phyloP scores from a whole-genome alignment of 73 alveolate genomes.

The Effrenium voratum region DNA sequence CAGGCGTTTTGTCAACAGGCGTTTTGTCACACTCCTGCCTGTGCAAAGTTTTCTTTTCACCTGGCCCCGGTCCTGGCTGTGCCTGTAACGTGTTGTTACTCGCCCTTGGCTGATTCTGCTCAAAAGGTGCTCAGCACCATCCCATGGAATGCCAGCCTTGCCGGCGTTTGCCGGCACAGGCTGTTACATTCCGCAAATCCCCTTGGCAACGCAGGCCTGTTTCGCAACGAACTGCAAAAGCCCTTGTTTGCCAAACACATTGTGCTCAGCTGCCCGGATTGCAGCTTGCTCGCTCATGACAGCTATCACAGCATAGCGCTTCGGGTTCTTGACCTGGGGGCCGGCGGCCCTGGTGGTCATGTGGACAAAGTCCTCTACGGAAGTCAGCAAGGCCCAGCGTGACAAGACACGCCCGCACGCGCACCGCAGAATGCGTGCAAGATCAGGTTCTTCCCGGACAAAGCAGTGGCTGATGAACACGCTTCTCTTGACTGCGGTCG shows the following conservation, averaged over 20 bases:
- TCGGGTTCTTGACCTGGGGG: background rate
- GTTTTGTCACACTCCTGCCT: too few species aligned
- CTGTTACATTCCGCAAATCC: background rate
- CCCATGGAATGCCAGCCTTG: too few species aligned
- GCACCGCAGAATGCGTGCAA: background rate
- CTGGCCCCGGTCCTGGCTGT: too few species aligned
- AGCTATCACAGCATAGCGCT: background rate
- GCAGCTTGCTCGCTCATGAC: background rate
- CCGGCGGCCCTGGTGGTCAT: background rate
- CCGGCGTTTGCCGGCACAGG: too few species aligned
- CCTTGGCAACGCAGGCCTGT: background rate
- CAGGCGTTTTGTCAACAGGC: too few species aligned
- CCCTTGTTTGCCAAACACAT: background rate
- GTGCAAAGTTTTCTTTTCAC: too few species aligned
- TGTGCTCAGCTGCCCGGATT: background rate
- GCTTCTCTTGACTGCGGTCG: background rate
- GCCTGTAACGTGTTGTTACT: too few species aligned
- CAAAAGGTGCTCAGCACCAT: too few species aligned
- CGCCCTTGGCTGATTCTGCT: too few species aligned
- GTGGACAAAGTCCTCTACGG: background rate
- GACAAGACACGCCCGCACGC: background rate
- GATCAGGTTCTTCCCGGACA: background rate
- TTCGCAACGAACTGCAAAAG: background rate
- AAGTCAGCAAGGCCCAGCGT: background rate
- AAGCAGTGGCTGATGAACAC: background rate